phyloP scores from a whole-genome alignment of 306 rosid genomes.

The Lathyrus oleraceus region DNA sequence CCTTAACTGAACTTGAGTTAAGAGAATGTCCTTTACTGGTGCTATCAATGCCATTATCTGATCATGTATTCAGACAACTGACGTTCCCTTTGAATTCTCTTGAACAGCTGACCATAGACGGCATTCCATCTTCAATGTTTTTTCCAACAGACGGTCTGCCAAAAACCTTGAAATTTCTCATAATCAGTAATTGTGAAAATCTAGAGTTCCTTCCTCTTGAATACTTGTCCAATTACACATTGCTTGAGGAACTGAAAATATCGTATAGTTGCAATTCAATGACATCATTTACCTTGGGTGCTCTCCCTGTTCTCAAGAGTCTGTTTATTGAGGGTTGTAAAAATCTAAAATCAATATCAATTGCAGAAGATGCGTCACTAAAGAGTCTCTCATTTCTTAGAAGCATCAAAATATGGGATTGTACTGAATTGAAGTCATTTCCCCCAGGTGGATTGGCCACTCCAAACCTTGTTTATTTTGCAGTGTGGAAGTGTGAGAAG shows the following conservation, averaged over 20 bases:
- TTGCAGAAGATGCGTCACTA: not conserved
- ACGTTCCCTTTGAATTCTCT: not conserved
- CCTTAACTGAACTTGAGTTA: not conserved
- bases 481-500: not conserved
- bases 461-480: not conserved
- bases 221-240: not conserved
- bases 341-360: not conserved
- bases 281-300: not conserved
- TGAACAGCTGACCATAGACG: not conserved
- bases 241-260: not conserved
- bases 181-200: not conserved
- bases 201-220: slow-evolving; percentile 2
- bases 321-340: not conserved
- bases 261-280: slow-evolving; percentile 11
- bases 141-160: slow-evolving; percentile 23
- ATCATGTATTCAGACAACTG: not conserved
- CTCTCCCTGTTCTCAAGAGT: not conserved
- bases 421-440: slow-evolving; percentile 16
- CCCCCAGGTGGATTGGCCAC: not conserved
- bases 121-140: not conserved
- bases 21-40: not conserved
- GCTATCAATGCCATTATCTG: not conserved
- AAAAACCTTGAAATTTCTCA: not conserved
- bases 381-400: slow-evolving; percentile 2
- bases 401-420: not conserved